Evolutionary conservation across 2,329 filamentous ascomycete species (phyloP), one percentile per base, ranked within the genome.

Genomic region (Xylariaceae sp.): DNA sequence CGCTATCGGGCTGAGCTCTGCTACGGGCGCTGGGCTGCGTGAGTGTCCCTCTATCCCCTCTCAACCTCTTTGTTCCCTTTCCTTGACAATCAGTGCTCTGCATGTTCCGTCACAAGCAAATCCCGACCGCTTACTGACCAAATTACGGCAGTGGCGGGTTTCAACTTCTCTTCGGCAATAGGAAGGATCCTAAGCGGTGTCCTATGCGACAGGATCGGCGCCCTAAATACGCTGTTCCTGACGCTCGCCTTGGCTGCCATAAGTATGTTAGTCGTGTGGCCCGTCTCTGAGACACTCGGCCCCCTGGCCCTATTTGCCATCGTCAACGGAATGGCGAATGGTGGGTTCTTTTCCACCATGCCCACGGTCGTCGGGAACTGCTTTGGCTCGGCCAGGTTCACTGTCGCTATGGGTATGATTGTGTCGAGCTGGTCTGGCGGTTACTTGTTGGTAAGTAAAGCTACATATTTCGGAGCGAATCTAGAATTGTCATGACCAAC

Each of bases 281-380:
- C 81, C 0, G 70, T 78, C 0, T 79, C 77, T 2, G 74, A 67
- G 7, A 73, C 73, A 0, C 59, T 84, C 2, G 76, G 65, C 0
- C 77, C 79, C 0, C 57, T 84, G 22, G 63, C 76, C 14, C 61
- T 73, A 0, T 85, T 85, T 55, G 76, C 76, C 7, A 65, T 82
- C 5, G 63, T 83, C 19, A 84, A 83, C 50, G 81, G 81, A 0
- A 64, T 73, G 29, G 71, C 75, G 5, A 83, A 83, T 53, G 81
- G 81, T 0, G 79, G 75, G 0, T 84, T 84, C 65, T 84, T 85
- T 55, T 74, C 76, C 1, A 76, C 76, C 0, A 81, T 83, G 69
- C 81, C 81, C 0, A 83, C 80, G 0, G 79, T 80, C 2, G 75
- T 83, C 0, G 74, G 76, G 0, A 79, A 74, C 51, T 71, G 80